phyloP scores from a whole-genome alignment of 768 basidiomycete genomes.

The Boletus rubroflammeus region DNA sequence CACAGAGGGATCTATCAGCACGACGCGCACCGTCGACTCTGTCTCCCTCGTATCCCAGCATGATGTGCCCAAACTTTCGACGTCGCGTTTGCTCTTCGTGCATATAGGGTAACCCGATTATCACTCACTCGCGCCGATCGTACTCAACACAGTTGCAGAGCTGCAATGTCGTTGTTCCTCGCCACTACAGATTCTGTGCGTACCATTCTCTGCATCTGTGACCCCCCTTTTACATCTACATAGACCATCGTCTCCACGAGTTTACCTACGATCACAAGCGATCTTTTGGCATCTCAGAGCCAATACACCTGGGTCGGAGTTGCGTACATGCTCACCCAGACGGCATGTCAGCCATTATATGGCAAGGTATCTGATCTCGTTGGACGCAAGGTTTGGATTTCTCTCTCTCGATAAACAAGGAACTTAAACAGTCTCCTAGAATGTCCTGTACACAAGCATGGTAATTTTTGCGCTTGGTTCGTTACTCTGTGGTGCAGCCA shows the following conservation, averaged over 20 bases:
- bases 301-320: conserved; percentile 88
- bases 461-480: conserved; percentile 73
- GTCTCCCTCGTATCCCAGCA: conserved; percentile 19
- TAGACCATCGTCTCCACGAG: conserved; percentile 78
- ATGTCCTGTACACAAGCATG: conserved; percentile 69
- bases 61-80: conserved; percentile 41
- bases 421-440: conserved; percentile 37
- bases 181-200: conserved; percentile 83
- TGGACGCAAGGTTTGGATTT: conserved; percentile 63
- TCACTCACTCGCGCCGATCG: neutral
- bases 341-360: conserved; percentile 80
- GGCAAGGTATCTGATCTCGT: conserved; percentile 76
- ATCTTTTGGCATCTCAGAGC: conserved; percentile 60
- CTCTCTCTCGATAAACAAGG: conserved; percentile 4
- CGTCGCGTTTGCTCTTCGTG: conserved; percentile 52
- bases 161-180: conserved; percentile 76
- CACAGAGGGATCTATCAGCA: conserved; percentile 21
- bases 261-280: conserved; percentile 73
- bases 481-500: conserved; percentile 71
- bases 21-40: conserved; percentile 21
- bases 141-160: conserved; percentile 41
- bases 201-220: conserved; percentile 5
- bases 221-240: conserved; percentile 5
- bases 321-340: conserved; percentile 82
- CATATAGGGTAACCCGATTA: conserved; percentile 58